Conservation (phyloP, 164 flowering plant genomes). For the Magnolia kwangsiensis region DNA sequence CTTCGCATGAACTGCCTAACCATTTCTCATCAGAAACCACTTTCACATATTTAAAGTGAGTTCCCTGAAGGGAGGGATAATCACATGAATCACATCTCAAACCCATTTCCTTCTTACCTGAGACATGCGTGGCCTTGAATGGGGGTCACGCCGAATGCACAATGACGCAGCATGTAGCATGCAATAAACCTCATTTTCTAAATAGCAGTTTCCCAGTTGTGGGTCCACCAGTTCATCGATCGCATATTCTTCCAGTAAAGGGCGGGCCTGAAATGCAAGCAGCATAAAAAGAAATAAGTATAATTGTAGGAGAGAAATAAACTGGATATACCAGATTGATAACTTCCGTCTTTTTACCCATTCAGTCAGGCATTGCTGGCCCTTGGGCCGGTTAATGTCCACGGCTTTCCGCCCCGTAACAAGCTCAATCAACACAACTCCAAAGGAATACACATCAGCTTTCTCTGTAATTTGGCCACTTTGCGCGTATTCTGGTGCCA, state of each 20-base stretch:
- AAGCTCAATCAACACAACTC: constrained; percentile 86
- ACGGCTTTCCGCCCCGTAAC: constrained; percentile 87
- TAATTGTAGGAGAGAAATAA: neutral
- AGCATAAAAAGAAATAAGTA: constrained; percentile 4
- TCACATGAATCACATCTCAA: no score
- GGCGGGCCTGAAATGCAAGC: constrained; percentile 66
- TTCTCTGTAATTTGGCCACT: constrained; percentile 92
- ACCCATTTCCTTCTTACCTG: constrained; percentile 46
- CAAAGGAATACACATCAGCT: constrained; percentile 91
- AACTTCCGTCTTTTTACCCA: constrained; percentile 54
- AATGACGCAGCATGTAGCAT: constrained; percentile 82
- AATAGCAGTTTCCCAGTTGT: constrained; percentile 39
- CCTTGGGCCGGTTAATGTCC: constrained; percentile 80
- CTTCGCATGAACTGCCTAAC: no score
- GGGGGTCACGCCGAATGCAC: constrained; percentile 77
- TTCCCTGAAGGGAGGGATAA: no score
- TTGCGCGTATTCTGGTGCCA: constrained; percentile 96
- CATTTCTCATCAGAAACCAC: no score
- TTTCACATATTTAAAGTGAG: no score
- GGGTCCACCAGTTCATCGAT: constrained; percentile 72
- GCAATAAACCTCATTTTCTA: constrained; percentile 50
- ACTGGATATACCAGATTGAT: neutral
- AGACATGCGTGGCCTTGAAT: constrained; percentile 88
- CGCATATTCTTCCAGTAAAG: constrained; percentile 55
- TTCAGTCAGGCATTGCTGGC: constrained; percentile 90